Evolutionary conservation across 345 rosid genomes (phyloP).

Genomic region (Nasturtium officinale): DNA sequence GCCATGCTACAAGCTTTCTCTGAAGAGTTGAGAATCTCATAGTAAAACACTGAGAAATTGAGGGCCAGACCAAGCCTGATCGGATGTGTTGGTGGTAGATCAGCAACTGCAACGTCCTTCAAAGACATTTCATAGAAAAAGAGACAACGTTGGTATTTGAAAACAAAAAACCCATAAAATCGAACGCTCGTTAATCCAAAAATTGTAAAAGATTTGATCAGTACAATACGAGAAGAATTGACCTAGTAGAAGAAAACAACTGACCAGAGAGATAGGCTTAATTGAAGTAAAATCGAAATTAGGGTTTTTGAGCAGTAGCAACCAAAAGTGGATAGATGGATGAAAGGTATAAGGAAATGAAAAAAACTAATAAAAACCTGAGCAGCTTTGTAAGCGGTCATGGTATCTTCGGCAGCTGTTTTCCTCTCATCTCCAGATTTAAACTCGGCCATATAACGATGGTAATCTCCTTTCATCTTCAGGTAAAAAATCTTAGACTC

Average conservation of each 20-base stretch:
- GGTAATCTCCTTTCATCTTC: constrained; percentile 74
- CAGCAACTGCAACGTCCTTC: constrained; percentile 67
- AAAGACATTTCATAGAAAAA: neutral
- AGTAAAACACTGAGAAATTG: constrained; percentile 74
- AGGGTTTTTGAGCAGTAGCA: constrained; percentile 1
- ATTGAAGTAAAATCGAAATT: neutral
- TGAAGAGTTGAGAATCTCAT: constrained; percentile 69
- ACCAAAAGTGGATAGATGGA: neutral
- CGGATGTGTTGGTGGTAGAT: constrained; percentile 73
- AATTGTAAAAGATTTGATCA: neutral
- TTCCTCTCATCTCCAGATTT: constrained; percentile 65
- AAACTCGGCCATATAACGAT: constrained; percentile 49
- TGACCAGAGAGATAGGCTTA: neutral
- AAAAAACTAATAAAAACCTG: constrained; percentile 51
- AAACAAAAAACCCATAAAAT: neutral
- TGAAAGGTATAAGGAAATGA: neutral
- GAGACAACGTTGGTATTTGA: neutral
- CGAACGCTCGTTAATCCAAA: neutral
- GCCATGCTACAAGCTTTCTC: constrained; percentile 78
- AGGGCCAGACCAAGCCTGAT: constrained; percentile 70
- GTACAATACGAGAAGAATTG: too few species aligned
- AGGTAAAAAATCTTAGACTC: constrained; percentile 69
- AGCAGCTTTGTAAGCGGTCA: constrained; percentile 60
- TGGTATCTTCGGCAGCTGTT: constrained; percentile 60
- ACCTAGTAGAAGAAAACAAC: too few species aligned